A percentile compares a stretch with the other conserved stretches of the same genome.
Evolutionary conservation across 2,329 filamentous ascomycete species (phyloP).

Genomic region (Aspergillus alliaceus): DNA sequence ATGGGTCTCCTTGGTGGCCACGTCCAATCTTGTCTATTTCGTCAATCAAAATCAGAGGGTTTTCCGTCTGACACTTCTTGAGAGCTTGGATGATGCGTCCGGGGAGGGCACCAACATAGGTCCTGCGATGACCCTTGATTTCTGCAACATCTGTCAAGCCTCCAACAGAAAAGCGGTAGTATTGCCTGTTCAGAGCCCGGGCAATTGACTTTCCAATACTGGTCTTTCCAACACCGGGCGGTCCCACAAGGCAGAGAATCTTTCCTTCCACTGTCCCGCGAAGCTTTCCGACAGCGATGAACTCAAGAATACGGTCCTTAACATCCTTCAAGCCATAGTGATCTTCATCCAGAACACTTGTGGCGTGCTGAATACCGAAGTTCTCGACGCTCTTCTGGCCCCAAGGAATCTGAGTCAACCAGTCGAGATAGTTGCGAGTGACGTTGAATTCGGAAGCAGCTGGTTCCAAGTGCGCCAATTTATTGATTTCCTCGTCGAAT

Average conservation of each 20-base stretch:
- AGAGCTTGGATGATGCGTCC: slow-evolving; percentile 96
- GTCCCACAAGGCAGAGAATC: slow-evolving; percentile 95
- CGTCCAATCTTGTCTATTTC: slow-evolving; percentile 98
- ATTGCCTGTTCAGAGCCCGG: slow-evolving; percentile 87
- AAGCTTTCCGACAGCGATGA: slow-evolving; percentile 96
- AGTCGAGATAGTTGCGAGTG: slow-evolving; percentile 96
- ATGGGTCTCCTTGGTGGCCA: slow-evolving; percentile 93
- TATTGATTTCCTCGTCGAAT: slow-evolving; percentile 97
- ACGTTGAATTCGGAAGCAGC: slow-evolving; percentile 98
- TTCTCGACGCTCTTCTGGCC: slow-evolving; percentile 94
- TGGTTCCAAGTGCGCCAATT: slow-evolving; percentile 90
- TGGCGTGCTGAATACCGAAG: slow-evolving; percentile 89
- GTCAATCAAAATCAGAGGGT: slow-evolving; percentile 92
- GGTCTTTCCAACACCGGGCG: slow-evolving; percentile 96
- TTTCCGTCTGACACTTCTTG: slow-evolving; percentile 99
- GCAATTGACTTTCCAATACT: slow-evolving; percentile 99
- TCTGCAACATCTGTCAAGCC: slow-evolving; percentile 96
- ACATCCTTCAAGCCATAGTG: slow-evolving; percentile 97
- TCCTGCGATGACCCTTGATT: slow-evolving; percentile 95
- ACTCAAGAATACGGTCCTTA: slow-evolving; percentile 96
- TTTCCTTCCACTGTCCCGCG: slow-evolving; percentile 97
- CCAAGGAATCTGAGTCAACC: slow-evolving; percentile 98
- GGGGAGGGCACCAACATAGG: slow-evolving; percentile 92
- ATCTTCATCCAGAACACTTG: slow-evolving; percentile 89
- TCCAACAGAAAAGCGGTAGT: slow-evolving; percentile 97